These are phyloP conservation scores for Ambrosia trifida DNA, from an alignment of 129 eudicot genomes.

Conservation along the genomic window DNA sequence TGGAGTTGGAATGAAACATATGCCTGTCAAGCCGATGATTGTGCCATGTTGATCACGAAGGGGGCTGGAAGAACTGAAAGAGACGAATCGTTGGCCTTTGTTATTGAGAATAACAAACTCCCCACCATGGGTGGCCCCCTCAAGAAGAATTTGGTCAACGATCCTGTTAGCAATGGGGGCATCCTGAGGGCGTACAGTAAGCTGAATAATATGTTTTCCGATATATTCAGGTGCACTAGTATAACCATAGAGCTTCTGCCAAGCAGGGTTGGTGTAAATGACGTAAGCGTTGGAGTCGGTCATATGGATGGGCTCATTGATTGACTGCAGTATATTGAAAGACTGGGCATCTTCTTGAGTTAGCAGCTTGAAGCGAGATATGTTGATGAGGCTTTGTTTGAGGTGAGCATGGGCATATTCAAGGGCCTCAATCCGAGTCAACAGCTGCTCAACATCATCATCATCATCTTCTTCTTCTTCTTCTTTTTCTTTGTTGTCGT, in stretches of 20 bases:
- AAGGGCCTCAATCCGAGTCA: conserved; percentile 69
- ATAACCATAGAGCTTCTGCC: conserved; percentile 55
- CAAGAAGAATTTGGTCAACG: conserved; percentile 28
- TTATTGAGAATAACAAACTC: too few relatives aligned
- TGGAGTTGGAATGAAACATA: too few relatives aligned
- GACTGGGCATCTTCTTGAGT: conserved; percentile 62
- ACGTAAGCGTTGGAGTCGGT: conserved; percentile 37
- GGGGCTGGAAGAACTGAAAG: too few relatives aligned
- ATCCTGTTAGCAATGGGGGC: conserved; percentile 33
- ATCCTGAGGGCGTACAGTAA: conserved; percentile 43
- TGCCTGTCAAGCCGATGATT: too few relatives aligned
- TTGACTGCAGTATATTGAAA: conserved; percentile 75
- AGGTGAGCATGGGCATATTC: conserved; percentile 68
- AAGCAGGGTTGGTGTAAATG: conserved; percentile 40
- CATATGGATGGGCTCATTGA: conserved; percentile 80
- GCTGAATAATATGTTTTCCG: conserved; percentile 46
- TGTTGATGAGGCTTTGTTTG: conserved; percentile 56
- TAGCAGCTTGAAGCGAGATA: conserved; percentile 39
- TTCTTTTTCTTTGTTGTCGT: neutral
- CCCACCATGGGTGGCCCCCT: conserved; percentile 50
- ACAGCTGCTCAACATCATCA: conserved; percentile 45
- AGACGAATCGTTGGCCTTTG: too few relatives aligned
- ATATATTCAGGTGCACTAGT: conserved; percentile 56
- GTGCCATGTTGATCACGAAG: too few relatives aligned
- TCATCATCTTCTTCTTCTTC: neutral